Conservation (phyloP, 164 flowering plant species). For the Tetrastigma voinierianum region DNA sequence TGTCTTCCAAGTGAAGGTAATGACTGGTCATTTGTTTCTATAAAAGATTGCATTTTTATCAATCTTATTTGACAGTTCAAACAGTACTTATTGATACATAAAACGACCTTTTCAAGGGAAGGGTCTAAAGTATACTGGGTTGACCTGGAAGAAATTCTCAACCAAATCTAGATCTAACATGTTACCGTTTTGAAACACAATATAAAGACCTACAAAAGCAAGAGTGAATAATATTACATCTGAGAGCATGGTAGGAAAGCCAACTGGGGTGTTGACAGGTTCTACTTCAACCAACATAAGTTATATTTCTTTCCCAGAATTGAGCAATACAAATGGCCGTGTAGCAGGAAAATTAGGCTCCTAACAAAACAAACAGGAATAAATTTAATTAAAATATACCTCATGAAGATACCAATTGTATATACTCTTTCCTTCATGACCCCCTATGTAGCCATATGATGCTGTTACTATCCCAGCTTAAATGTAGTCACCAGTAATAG, state of each 20-base stretch:
- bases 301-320: background rate
- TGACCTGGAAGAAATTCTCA: no score
- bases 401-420: conserved; percentile 92
- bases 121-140: no score
- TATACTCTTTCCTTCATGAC: conserved; percentile 93
- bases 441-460: conserved; percentile 98
- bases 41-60: no score
- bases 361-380: background rate
- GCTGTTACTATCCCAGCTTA: conserved; percentile 92
- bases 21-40: no score
- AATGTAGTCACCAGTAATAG: conserved; percentile 81
- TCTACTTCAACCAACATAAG: background rate
- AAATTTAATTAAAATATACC: conserved; percentile 40
- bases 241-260: background rate
- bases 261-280: background rate
- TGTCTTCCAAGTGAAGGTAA: no score
- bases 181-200: background rate
- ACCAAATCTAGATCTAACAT: no score
- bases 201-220: background rate
- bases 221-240: background rate
- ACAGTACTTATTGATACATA: no score
- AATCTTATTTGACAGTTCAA: no score
- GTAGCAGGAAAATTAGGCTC: no score
- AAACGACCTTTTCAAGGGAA: no score
- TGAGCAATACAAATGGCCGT: no score